A percentile compares a stretch with the other conserved stretches of the same genome.
These are phyloP conservation scores for Sugiyamaella grinbergsii DNA, from an alignment of 1,139 yeast genomes.

Conservation along the genomic window DNA sequence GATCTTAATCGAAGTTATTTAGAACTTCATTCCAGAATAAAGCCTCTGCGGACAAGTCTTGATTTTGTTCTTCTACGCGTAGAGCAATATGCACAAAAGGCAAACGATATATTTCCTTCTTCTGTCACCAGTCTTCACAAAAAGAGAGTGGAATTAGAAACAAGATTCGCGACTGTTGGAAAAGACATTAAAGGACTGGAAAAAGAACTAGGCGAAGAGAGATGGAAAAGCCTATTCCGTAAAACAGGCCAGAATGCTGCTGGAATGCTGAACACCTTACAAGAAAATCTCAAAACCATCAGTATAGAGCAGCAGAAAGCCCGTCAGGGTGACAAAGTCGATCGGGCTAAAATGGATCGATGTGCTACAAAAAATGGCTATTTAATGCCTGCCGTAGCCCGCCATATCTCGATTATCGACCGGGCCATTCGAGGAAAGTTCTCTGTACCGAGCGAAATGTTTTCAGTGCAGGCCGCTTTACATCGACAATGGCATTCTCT, in stretches of 20 bases:
- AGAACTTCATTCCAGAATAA: conserved; percentile 44
- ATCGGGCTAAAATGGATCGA: conserved; percentile 26
- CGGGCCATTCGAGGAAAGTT: conserved; percentile 31
- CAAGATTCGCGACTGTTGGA: conserved; percentile 48
- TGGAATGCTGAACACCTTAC: conserved; percentile 30
- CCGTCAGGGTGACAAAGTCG: conserved; percentile 20
- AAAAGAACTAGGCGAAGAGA: conserved; percentile 51
- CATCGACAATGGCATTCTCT: conserved; percentile 29
- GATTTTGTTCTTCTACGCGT: conserved; percentile 59
- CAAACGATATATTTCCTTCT: conserved; percentile 42
- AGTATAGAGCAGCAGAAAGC: conserved; percentile 21
- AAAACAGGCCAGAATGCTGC: conserved; percentile 32
- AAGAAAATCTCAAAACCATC: conserved; percentile 26
- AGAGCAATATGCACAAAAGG: conserved; percentile 48
- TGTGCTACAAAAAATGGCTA: conserved; percentile 28
- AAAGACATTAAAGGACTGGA: conserved; percentile 48
- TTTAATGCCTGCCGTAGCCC: conserved; percentile 28
- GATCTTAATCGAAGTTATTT: conserved; percentile 41
- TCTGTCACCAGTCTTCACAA: conserved; percentile 45
- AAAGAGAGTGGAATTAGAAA: conserved; percentile 47
- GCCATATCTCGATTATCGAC: conserved; percentile 30
- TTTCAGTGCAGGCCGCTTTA: conserved; percentile 25
- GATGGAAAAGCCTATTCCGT: conserved; percentile 51
- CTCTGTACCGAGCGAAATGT: conserved; percentile 29
- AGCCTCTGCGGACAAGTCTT: conserved; percentile 62